These are phyloP conservation scores for Gilbertella persicaria DNA, from an alignment of 371 early-diverging fungal genomes.

Conservation along the genomic window DNA sequence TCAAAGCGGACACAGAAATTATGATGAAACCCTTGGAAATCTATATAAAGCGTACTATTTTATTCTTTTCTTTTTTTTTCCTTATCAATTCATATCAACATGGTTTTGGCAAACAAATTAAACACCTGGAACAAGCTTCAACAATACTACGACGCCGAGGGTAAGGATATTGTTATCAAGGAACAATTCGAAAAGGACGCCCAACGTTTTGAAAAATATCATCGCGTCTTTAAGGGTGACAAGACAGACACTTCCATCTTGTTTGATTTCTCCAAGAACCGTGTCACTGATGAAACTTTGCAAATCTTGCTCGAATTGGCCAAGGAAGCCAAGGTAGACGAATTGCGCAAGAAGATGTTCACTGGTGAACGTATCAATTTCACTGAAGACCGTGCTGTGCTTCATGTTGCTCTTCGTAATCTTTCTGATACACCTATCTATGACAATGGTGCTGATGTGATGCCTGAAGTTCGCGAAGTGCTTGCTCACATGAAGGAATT, in stretches of 20 bases:
- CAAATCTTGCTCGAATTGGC: conserved; percentile 79
- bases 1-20: too few relatives aligned
- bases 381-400: conserved; percentile 97
- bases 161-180: conserved; percentile 74
- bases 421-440: conserved; percentile 77
- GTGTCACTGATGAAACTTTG: conserved; percentile 80
- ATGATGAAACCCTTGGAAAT: too few relatives aligned
- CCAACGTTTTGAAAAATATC: conserved; percentile 77
- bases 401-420: conserved; percentile 96
- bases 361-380: conserved; percentile 96
- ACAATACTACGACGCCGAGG: conserved; percentile 78
- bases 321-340: conserved; percentile 84
- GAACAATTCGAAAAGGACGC: conserved; percentile 77
- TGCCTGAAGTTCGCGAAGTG: conserved; percentile 94
- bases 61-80: conserved; percentile 9
- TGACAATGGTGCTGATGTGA: conserved; percentile 85
- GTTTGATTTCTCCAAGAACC: conserved; percentile 95
- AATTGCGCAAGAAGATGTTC: conserved; percentile 92
- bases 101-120: conserved; percentile 78
- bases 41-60: neutral
- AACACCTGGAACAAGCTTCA: conserved; percentile 83
- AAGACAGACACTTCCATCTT: conserved; percentile 72
- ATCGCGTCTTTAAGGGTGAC: conserved; percentile 70
- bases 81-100: conserved; percentile 16
- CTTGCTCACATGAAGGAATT: conserved; percentile 91